phyloP scores from a whole-genome alignment of 2,329 filamentous ascomycete genomes.

The Albifimbria verrucaria region DNA sequence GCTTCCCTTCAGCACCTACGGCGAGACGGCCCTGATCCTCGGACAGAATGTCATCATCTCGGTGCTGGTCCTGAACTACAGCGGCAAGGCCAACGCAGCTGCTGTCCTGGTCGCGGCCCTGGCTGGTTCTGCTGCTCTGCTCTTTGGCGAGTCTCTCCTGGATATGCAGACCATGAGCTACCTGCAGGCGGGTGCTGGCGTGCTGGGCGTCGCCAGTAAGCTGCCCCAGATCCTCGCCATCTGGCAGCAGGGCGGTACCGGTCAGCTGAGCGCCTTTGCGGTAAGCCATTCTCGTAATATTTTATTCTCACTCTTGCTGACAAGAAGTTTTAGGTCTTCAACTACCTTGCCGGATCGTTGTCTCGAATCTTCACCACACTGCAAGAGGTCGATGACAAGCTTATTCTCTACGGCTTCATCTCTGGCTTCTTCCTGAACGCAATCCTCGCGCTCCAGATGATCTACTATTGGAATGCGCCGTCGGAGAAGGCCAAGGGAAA shows the following conservation, averaged over 20 bases:
- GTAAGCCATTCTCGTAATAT: conserved; percentile 50
- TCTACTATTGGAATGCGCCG: conserved; percentile 90
- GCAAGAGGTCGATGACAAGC: conserved; percentile 93
- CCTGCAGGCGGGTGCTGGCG: conserved; percentile 80
- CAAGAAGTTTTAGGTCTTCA: conserved; percentile 90
- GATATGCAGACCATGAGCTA: conserved; percentile 66
- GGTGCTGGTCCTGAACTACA: conserved; percentile 81
- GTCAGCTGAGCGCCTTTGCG: conserved; percentile 93
- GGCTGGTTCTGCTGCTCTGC: conserved; percentile 62
- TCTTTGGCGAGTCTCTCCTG: conserved; percentile 66
- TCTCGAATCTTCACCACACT: conserved; percentile 96
- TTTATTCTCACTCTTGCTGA: conserved; percentile 4
- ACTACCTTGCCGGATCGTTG: conserved; percentile 90
- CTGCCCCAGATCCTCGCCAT: conserved; percentile 89
- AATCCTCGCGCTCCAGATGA: conserved; percentile 83
- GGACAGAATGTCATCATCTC: conserved; percentile 90
- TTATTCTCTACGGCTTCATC: conserved; percentile 93
- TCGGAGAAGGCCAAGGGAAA: conserved; percentile 44
- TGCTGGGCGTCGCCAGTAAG: conserved; percentile 84
- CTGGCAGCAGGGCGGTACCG: conserved; percentile 80
- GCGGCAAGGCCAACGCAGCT: conserved; percentile 63
- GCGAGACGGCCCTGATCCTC: conserved; percentile 89
- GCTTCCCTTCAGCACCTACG: conserved; percentile 97
- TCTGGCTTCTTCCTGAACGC: conserved; percentile 88
- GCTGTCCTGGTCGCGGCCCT: conserved; percentile 77